phyloP scores from a whole-genome alignment of 495 filamentous ascomycete genomes.

The Neurospora sp. region DNA sequence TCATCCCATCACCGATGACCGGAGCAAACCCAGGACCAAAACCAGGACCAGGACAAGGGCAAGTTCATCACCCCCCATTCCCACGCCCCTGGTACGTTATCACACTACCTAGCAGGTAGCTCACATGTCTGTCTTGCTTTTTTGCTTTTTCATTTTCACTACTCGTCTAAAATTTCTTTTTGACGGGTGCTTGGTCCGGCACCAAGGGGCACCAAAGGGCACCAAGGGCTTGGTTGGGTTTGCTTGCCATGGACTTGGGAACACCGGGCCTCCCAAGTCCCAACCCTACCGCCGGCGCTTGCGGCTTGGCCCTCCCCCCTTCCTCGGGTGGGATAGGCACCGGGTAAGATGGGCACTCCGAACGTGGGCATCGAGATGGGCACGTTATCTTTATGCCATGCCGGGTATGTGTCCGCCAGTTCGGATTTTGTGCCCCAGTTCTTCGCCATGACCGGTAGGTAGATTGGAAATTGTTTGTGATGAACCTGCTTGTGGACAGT shows the following conservation, averaged over 20 bases:
- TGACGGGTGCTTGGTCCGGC: neutral
- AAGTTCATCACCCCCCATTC: neutral
- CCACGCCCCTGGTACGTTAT: neutral
- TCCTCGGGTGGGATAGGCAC: neutral
- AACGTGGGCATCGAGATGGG: neutral
- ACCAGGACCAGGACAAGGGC: neutral
- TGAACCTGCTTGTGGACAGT: neutral
- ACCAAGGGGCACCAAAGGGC: neutral
- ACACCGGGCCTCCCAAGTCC: neutral
- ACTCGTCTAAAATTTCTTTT: neutral
- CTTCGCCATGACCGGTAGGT: neutral
- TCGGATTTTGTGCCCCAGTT: no score
- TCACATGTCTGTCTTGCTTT: neutral
- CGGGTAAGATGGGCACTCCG: neutral
- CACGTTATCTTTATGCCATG: neutral
- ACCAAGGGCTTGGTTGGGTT: neutral
- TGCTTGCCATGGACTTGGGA: neutral
- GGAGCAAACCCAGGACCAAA: neutral
- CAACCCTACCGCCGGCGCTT: neutral
- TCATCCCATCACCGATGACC: neutral
- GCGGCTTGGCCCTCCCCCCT: neutral
- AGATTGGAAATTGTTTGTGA: neutral
- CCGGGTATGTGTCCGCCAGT: no score
- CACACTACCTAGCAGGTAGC: neutral
- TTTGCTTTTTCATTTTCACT: neutral